Base-by-base conservation (phyloP, 75 land plant species). In the Cunninghamia lanceolata region DNA sequence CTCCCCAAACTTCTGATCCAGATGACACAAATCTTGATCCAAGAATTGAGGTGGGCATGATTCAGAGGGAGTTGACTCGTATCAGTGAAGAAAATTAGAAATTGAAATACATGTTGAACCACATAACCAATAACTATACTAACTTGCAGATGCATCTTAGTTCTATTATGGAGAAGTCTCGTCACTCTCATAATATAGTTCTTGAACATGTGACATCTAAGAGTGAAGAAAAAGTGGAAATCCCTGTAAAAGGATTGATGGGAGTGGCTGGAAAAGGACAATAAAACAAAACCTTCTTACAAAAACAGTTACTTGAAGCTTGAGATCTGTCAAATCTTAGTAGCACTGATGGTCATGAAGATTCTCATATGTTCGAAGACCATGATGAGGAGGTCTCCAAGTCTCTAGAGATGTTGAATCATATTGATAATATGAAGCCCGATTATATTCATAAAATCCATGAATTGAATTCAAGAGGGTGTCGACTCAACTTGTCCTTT, bases 21-120 rank as follows among this genome's bases (percentile, higher is more conserved):
- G 32, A 80, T n/a, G 50, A 43, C 1, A n/a, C 30, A 30, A 52
- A 80, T 25, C 11, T 10, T n/a, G 50, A 80, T 28, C 82, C 52
- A 10, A 80, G 28, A 9, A 80, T 13, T n/a, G 82, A 80, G 82
- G 32, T 80, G 32, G 82, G 4, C 4, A 16, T n/a, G 50, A 32
- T 80, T 45, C 82, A 80, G 32, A 80, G 46, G 50, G 82, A 80
- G 14, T 16, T 80, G 0, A 45, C 30, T 3, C 82, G 82, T n/a
- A 42, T 80, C 50, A 80, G 45, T 40, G 82, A 80, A 13, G 82
- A 80, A 45, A 80, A 80, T 11, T 52, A 80, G 82, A 80, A 40
- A n/a, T 45, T 80, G 32, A 45, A 40, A 45, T 80, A 10, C 34
- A 28, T 80, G 47, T 43, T 80, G 47, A 80, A 11, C 52, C 82